Evolutionary conservation across 495 filamentous ascomycete species (phyloP).

Genomic region (Cercophora sp.): DNA sequence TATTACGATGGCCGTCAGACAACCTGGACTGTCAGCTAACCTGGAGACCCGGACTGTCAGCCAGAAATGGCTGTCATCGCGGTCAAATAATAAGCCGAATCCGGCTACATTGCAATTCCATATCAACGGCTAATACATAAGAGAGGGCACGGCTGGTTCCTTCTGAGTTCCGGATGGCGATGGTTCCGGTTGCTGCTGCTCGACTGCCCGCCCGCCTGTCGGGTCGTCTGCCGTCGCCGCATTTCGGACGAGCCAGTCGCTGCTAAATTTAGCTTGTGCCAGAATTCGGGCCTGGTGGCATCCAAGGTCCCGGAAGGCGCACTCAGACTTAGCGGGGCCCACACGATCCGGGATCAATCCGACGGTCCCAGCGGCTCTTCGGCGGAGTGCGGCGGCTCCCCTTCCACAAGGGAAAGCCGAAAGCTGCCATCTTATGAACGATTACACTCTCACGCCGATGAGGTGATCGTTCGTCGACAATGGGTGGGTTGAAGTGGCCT

Average conservation of each 20-base stretch:
- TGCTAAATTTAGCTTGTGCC: too few species aligned
- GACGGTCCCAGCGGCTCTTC: conserved; percentile 2
- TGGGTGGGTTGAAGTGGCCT: background rate
- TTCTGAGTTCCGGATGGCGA: conserved; percentile 8
- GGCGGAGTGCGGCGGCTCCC: too few species aligned
- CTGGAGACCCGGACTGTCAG: conserved; percentile 6
- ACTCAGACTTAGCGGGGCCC: background rate
- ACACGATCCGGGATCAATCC: conserved; percentile 7
- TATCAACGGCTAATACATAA: conserved; percentile 8
- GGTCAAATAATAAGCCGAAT: conserved; percentile 8
- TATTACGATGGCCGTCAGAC: conserved; percentile 7
- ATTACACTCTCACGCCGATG: background rate
- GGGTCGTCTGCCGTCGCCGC: background rate
- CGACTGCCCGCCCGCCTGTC: conserved; percentile 1
- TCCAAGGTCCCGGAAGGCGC: background rate
- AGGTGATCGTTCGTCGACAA: background rate
- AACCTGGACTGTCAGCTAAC: conserved; percentile 4
- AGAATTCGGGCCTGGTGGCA: background rate
- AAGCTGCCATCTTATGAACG: background rate
- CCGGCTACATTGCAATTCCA: background rate
- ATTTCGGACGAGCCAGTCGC: background rate
- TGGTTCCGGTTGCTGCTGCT: conserved; percentile 7
- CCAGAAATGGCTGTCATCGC: conserved; percentile 7
- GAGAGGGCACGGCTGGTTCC: conserved; percentile 9
- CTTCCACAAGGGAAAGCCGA: too few species aligned